Percentiles rank a stretch among this genome's conserved stretches.
phyloP scores from a whole-genome alignment of 1,139 yeast genomes.

The Debaryomyces udenii region DNA sequence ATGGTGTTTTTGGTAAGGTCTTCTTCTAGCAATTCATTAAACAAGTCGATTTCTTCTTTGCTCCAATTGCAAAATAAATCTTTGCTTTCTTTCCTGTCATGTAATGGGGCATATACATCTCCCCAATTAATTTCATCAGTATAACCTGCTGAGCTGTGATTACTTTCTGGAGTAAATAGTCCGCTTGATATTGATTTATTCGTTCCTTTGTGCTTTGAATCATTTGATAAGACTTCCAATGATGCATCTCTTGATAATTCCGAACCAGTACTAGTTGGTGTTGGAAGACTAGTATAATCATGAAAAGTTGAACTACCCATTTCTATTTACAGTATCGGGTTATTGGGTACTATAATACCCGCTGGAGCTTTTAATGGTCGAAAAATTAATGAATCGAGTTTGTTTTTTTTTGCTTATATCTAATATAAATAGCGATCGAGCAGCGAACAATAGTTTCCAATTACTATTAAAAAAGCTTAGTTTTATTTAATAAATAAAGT shows the following conservation, averaged over 20 bases:
- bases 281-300: background rate
- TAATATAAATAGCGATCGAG: no score
- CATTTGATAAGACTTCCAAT: background rate
- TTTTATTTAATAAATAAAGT: background rate
- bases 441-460: no score
- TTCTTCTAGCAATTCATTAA: background rate
- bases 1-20: slow-evolving; percentile 7
- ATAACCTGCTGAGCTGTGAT: background rate
- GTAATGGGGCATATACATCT: background rate
- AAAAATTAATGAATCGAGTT: no score
- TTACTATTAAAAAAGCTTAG: background rate
- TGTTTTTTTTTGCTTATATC: no score
- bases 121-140: background rate
- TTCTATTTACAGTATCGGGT: slow-evolving; percentile 2
- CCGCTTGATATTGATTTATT: background rate
- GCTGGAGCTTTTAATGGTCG: no score
- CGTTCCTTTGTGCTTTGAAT: background rate
- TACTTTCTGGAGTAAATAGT: slow-evolving; percentile 6
- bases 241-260: slow-evolving; percentile 2
- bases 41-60: slow-evolving; percentile 1
- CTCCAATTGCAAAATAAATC: slow-evolving; percentile 5
- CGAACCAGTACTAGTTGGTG: slow-evolving; percentile 2
- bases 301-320: background rate
- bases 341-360: no score
- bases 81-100: background rate